Evolutionary conservation across 2,329 filamentous ascomycete genomes (phyloP).

Genomic region (Beauveria asiatica): DNA sequence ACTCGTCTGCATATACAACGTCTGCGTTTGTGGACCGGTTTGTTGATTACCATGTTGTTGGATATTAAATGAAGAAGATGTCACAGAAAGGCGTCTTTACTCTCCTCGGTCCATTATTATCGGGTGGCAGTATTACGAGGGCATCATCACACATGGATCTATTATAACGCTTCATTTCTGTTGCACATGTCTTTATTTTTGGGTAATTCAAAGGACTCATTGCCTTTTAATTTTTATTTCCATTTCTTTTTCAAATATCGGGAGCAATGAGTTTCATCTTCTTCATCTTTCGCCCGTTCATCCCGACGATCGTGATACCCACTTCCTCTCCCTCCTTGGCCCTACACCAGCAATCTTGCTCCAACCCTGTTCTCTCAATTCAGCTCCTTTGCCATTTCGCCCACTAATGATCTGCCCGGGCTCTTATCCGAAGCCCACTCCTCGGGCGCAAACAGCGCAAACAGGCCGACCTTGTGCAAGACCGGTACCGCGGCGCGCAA

Average conservation of each 20-base stretch:
- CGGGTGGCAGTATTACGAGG: not conserved
- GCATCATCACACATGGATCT: not conserved
- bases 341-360: no score
- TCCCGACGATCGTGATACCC: no score
- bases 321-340: no score
- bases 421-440: constrained; percentile 11
- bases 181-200: not conserved
- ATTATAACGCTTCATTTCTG: not conserved
- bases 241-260: no score
- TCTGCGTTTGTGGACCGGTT: not conserved
- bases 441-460: constrained; percentile 11
- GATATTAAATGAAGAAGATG: not conserved
- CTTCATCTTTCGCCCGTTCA: no score
- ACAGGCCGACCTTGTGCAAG: constrained; percentile 13
- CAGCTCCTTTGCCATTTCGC: constrained; percentile 4
- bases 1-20: not conserved
- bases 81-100: not conserved
- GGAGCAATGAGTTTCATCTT: no score
- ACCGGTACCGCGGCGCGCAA: constrained; percentile 12
- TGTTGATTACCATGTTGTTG: not conserved
- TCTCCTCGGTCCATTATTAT: not conserved
- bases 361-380: not conserved
- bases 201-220: not conserved
- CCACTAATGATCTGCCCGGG: constrained; percentile 11
- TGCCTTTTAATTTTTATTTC: not conserved